These are phyloP conservation scores for Naganishia sp. DNA, from an alignment of 1,284 basidiomycete species.

Conservation along the genomic window DNA sequence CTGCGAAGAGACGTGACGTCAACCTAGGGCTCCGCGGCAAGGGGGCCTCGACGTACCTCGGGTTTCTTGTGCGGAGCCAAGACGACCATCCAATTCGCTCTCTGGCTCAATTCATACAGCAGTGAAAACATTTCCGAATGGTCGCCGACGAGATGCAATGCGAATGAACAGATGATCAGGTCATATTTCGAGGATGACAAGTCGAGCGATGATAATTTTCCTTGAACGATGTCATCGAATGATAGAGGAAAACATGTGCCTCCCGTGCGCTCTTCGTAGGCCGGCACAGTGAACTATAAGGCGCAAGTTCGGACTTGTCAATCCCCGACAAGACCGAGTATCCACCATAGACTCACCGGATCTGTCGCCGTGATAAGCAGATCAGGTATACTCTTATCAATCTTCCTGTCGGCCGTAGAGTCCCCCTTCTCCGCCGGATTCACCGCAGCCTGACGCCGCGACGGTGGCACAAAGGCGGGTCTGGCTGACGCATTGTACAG, in stretches of 20 bases:
- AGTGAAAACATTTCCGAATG: conserved; percentile 66
- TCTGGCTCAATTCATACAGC: conserved; percentile 64
- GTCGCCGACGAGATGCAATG: conserved; percentile 66
- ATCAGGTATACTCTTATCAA: conserved; percentile 25
- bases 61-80: conserved; percentile 74
- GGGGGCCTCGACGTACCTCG: conserved; percentile 57
- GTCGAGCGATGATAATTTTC: conserved; percentile 53
- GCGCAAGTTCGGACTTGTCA: background rate
- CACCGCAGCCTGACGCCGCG: background rate
- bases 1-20: conserved; percentile 47
- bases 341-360: conserved; percentile 49
- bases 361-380: conserved; percentile 51
- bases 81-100: conserved; percentile 65
- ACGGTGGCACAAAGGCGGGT: conserved; percentile 46
- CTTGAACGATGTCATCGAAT: conserved; percentile 61
- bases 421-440: background rate
- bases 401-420: background rate
- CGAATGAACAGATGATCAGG: conserved; percentile 70
- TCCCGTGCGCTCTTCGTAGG: conserved; percentile 59
- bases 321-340: background rate
- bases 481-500: conserved; percentile 19
- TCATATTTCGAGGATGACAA: conserved; percentile 54
- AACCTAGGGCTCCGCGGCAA: too few species aligned
- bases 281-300: conserved; percentile 59
- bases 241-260: conserved; percentile 59